phyloP scores from a whole-genome alignment of 768 basidiomycete genomes.

The Trametes coccinea region DNA sequence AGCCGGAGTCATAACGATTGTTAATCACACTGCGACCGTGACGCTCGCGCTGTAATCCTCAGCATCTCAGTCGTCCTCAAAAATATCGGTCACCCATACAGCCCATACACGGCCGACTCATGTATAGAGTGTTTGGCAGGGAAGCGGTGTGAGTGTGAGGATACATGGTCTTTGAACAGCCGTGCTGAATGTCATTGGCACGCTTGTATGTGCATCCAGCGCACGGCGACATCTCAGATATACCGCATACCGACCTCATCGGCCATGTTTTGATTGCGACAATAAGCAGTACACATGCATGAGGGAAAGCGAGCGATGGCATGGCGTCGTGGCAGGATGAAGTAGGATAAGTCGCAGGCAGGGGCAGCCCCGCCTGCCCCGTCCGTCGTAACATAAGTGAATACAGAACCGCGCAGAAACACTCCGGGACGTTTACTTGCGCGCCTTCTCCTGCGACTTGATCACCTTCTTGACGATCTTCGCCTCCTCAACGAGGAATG shows the following conservation, averaged over 20 bases:
- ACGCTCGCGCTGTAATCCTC: not conserved
- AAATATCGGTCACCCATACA: not conserved
- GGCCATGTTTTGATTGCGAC: slow-evolving; percentile 31
- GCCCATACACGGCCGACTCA: not conserved
- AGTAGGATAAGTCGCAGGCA: slow-evolving; percentile 1
- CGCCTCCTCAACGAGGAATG: slow-evolving; percentile 99
- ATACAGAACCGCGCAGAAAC: slow-evolving; percentile 15
- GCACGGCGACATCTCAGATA: not conserved
- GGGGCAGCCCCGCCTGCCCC: slow-evolving; percentile 15
- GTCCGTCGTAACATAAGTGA: slow-evolving; percentile 18
- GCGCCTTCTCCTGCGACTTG: slow-evolving; percentile 75
- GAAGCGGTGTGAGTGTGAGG: too few species aligned
- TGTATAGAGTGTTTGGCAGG: not conserved
- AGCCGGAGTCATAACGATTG: not conserved
- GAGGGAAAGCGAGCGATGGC: slow-evolving; percentile 27
- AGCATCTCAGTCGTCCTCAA: not conserved
- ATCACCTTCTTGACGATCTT: slow-evolving; percentile 99
- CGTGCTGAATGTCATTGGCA: too few species aligned
- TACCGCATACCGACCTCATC: slow-evolving; percentile 32
- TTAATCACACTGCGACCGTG: not conserved
- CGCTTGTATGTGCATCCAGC: too few species aligned
- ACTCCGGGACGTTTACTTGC: slow-evolving; percentile 28
- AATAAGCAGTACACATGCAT: slow-evolving; percentile 32
- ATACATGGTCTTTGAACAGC: too few species aligned
- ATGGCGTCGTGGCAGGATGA: slow-evolving; percentile 28